A percentile compares a stretch with the other conserved stretches of the same genome.
These are phyloP conservation scores for Oenanthe sinensis DNA, from an alignment of 129 eudicot species.

Conservation along the genomic window DNA sequence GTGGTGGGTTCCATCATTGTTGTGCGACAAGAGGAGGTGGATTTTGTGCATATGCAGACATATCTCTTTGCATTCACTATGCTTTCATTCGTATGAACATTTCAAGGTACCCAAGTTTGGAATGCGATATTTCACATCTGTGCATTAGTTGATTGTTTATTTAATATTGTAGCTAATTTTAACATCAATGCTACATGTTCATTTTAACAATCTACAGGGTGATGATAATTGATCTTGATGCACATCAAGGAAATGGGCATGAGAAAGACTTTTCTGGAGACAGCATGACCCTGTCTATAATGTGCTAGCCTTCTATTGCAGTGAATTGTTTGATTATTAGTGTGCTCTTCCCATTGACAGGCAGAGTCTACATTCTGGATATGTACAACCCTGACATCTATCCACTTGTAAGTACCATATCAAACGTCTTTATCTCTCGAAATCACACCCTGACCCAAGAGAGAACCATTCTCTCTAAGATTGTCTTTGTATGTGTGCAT, in stretches of 20 bases:
- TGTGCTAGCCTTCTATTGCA: background rate
- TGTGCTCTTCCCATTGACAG: slow-evolving; percentile 29
- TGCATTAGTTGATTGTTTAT: background rate
- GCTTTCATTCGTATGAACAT: slow-evolving; percentile 64
- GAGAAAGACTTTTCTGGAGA: slow-evolving; percentile 77
- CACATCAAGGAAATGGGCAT: slow-evolving; percentile 98
- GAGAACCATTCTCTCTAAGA: background rate
- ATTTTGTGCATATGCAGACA: slow-evolving; percentile 91
- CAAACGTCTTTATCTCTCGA: background rate
- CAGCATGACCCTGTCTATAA: slow-evolving; percentile 30
- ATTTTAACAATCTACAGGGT: slow-evolving; percentile 41
- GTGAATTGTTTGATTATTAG: background rate
- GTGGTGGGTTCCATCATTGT: slow-evolving; percentile 97
- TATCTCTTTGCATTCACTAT: slow-evolving; percentile 77
- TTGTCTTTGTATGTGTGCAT: background rate
- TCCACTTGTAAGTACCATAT: slow-evolving; percentile 61
- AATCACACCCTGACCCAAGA: background rate
- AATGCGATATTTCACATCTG: background rate
- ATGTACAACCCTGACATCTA: slow-evolving; percentile 86
- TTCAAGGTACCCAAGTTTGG: slow-evolving; percentile 44
- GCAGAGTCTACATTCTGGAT: slow-evolving; percentile 85
- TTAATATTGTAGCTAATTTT: background rate
- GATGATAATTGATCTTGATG: slow-evolving; percentile 95
- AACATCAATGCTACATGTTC: background rate
- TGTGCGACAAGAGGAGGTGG: slow-evolving; percentile 85